Base-by-base conservation (phyloP, 2,329 filamentous ascomycete genomes). In the Trichoderma gracile region DNA sequence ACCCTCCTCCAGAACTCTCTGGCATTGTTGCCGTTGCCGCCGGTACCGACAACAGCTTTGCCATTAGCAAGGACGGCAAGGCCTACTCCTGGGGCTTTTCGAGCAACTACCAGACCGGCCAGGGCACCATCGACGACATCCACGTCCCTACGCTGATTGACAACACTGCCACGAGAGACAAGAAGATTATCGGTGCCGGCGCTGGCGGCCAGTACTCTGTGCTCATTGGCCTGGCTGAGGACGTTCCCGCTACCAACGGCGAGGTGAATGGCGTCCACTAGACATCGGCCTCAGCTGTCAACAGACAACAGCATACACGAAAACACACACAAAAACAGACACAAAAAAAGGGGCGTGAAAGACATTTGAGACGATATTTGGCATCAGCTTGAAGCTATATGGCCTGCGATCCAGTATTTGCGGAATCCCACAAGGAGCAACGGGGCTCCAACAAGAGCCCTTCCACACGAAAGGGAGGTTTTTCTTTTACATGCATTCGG, bases 131-230 rank as follows among this genome's bases (percentile, higher is more conserved):
- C n/a, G 91, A 95, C 56, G 92, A 97, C 70, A 84, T 97, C 33
- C 84, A 89, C 69, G 82, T 85, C 25, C 92, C 93, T 0, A 95
- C 90, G 0, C 72, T 89, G 55, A 91, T 97, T 63, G 90, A 96
- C 72, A 97, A 97, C 79, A 90, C 88, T 14, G 93, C 92, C 47
- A 85, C 95, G 30, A 84, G 87, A 33, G 91, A 86, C 47, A 88
- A 89, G 78, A 87, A 88, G 75, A 82, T 97, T 49, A 82, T 87
- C 40, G 92, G 84, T 77, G 91, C 90, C n/a, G 91, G 91, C 49
- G 89, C 89, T n/a, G 93, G 94, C 68, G 93, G 93, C 5, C 93
- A 97, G 73, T 97, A 87, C 75, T 89, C 88, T 1, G 78, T 91
- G 25, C 71, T 91, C n/a, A 81, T 82, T 10, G 82, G 83, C 60